Conservation (phyloP, 495 filamentous ascomycete genomes). For the Viridothelium virens region DNA sequence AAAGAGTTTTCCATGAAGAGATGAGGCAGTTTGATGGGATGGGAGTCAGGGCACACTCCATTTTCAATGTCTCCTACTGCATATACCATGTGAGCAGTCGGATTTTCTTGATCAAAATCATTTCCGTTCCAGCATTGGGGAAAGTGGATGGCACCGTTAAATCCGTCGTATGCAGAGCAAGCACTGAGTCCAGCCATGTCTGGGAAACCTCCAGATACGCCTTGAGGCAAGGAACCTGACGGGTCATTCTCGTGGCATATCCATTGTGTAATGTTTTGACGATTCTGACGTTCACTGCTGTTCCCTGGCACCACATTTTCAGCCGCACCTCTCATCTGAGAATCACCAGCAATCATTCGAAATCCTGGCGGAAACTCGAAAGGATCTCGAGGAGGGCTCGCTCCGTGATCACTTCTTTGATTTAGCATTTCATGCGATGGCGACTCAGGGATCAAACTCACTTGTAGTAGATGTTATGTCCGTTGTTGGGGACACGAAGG, state of each 20-base stretch:
- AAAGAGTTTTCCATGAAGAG: conserved; percentile 18
- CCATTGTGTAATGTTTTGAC: conserved; percentile 17
- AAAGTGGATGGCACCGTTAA: conserved; percentile 18
- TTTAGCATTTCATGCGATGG: background rate
- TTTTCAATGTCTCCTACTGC: conserved; percentile 9
- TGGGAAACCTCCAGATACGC: conserved; percentile 13
- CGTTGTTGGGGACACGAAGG: conserved; percentile 10
- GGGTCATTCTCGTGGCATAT: conserved; percentile 2
- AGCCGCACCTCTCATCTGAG: background rate
- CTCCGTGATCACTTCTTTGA: background rate
- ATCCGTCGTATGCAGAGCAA: conserved; percentile 8
- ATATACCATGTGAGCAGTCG: conserved; percentile 13
- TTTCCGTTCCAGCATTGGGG: conserved; percentile 18
- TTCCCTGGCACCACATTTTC: background rate
- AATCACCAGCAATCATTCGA: conserved; percentile 15
- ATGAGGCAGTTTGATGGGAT: conserved; percentile 15
- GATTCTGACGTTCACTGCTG: background rate
- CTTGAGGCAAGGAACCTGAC: background rate
- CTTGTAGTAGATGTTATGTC: conserved; percentile 21
- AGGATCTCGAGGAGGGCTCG: background rate
- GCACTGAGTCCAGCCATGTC: background rate
- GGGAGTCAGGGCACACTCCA: conserved; percentile 9
- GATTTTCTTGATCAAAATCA: conserved; percentile 10
- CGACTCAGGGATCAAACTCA: background rate
- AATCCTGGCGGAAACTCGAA: conserved; percentile 18